Evolutionary conservation across 2,329 filamentous ascomycete genomes (phyloP).

Genomic region (Paecilomyces variotii): DNA sequence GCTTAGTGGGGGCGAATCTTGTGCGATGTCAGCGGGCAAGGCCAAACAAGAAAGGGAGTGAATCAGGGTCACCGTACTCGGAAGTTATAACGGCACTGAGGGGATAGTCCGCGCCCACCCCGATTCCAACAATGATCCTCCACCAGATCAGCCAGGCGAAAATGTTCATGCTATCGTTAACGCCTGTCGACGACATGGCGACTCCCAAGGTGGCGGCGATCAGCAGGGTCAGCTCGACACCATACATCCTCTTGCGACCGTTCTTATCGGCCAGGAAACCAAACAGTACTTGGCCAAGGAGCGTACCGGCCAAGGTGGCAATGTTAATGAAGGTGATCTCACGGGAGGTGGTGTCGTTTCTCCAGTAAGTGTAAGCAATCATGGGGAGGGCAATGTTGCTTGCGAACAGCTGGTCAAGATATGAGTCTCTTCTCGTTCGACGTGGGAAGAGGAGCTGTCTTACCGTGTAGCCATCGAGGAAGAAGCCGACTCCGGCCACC

Average conservation of each 20-base stretch:
- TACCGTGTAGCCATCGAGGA: conserved; percentile 41
- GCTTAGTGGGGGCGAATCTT: conserved; percentile 47
- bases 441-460: conserved; percentile 1
- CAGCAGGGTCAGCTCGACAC: conserved; percentile 41
- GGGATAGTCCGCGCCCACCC: conserved; percentile 62
- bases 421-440: not conserved
- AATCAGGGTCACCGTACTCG: conserved; percentile 43
- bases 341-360: conserved; percentile 24
- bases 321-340: conserved; percentile 37
- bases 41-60: not conserved
- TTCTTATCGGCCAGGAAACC: conserved; percentile 41
- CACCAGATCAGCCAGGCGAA: conserved; percentile 41
- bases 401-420: conserved; percentile 34
- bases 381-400: conserved; percentile 45
- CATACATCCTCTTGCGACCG: conserved; percentile 45
- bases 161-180: conserved; percentile 36
- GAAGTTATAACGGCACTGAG: conserved; percentile 60
- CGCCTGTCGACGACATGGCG: conserved; percentile 38
- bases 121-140: conserved; percentile 43
- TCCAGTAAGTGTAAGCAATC: conserved; percentile 42
- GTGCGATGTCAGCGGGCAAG: not conserved
- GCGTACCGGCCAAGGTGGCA: conserved; percentile 38
- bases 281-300: conserved; percentile 42
- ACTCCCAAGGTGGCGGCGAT: conserved; percentile 41
- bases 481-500: conserved; percentile 44